These are phyloP conservation scores for Tuber aestivum DNA, from an alignment of 495 filamentous ascomycete genomes.

Conservation along the genomic window DNA sequence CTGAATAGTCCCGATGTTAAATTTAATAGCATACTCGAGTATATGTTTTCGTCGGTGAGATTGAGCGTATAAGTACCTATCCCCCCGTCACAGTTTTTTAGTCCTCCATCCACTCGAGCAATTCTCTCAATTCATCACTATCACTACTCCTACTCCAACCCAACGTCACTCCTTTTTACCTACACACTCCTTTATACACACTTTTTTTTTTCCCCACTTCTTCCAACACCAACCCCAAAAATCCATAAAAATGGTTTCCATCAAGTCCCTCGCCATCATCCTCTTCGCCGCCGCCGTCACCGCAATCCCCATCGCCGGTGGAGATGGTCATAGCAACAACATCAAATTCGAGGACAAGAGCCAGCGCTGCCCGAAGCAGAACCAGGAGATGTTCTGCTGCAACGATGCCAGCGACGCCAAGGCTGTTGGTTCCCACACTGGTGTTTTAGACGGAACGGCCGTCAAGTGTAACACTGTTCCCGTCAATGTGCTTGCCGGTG, in stretches of 20 bases:
- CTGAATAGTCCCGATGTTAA: no score
- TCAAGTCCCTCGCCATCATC: neutral
- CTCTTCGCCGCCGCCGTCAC: neutral
- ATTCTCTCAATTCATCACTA: neutral
- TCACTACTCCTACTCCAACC: neutral
- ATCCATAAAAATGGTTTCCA: neutral
- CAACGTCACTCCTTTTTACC: neutral
- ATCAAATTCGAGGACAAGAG: neutral
- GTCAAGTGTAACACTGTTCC: neutral
- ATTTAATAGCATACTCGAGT: no score
- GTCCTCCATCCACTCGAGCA: neutral
- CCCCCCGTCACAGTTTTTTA: neutral
- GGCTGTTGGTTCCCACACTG: neutral
- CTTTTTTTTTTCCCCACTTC: no score
- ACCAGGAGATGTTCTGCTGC: neutral
- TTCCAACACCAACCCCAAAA: no score
- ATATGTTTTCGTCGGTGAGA: no score
- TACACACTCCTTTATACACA: no score
- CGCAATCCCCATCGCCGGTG: neutral
- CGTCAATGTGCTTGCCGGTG: neutral
- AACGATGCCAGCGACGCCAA: neutral
- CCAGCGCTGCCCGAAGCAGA: neutral
- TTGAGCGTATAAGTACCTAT: neutral
- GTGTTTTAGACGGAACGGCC: neutral
- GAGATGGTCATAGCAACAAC: neutral